Conservation (phyloP, 371 early-diverging fungal species). For the Zopfochytrium polystomum region DNA sequence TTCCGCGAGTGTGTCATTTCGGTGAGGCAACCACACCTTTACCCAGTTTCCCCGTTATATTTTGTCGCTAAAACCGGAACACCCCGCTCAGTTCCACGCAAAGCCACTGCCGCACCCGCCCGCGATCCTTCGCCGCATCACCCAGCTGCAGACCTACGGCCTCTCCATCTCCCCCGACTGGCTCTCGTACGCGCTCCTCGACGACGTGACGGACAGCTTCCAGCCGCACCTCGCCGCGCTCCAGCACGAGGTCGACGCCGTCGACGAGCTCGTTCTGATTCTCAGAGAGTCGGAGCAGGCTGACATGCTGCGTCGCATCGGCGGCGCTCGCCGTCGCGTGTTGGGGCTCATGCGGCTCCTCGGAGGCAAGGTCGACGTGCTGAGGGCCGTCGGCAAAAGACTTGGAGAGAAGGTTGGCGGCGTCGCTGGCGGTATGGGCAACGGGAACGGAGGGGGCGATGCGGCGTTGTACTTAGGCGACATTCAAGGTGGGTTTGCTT, state of each 20-base stretch:
- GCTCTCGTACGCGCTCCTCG: conserved; percentile 84
- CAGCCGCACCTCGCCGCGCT: conserved; percentile 72
- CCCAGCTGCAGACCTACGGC: conserved; percentile 65
- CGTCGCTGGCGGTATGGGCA: too few relatives aligned
- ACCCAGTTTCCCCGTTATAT: neutral
- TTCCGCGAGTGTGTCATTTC: conserved; percentile 74
- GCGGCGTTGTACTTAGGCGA: conserved; percentile 83
- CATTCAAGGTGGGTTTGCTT: conserved; percentile 76
- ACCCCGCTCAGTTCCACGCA: conserved; percentile 59
- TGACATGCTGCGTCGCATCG: conserved; percentile 86
- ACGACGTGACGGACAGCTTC: conserved; percentile 82
- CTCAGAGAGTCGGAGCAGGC: conserved; percentile 79
- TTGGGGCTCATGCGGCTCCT: conserved; percentile 71
- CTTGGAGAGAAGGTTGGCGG: conserved; percentile 53
- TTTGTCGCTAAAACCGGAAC: neutral
- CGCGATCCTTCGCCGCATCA: conserved; percentile 73
- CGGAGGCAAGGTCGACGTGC: conserved; percentile 75
- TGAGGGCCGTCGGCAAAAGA: conserved; percentile 75
- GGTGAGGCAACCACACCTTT: conserved; percentile 41
- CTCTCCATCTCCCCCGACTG: conserved; percentile 64
- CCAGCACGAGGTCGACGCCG: conserved; percentile 86
- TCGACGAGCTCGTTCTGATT: conserved; percentile 87
- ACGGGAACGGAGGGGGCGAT: conserved; percentile 55
- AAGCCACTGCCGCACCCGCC: conserved; percentile 66
- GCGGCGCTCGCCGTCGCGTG: conserved; percentile 75